These are phyloP conservation scores for Diutina catenulata DNA, from an alignment of 1,139 yeast species.

Conservation along the genomic window DNA sequence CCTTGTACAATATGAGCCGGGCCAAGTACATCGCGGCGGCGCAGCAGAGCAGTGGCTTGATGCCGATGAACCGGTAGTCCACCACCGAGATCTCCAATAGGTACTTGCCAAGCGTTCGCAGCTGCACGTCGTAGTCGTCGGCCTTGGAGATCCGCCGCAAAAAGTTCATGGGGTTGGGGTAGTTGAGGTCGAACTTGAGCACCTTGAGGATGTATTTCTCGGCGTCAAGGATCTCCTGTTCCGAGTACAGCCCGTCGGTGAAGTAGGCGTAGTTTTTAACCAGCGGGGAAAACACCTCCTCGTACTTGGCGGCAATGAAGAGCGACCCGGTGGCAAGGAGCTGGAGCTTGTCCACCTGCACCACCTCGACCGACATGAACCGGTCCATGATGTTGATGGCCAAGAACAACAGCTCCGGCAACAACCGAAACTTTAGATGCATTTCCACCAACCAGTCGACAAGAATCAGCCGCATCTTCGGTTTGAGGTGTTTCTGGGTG, in stretches of 20 bases:
- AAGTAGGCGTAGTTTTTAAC: conserved; percentile 81
- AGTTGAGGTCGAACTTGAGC: conserved; percentile 67
- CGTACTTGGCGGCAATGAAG: conserved; percentile 91
- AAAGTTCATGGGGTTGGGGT: conserved; percentile 92
- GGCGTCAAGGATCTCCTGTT: conserved; percentile 77
- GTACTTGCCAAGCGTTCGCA: conserved; percentile 87
- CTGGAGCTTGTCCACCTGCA: conserved; percentile 77
- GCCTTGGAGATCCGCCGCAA: conserved; percentile 88
- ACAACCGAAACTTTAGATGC: conserved; percentile 72
- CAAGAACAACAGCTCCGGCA: conserved; percentile 84
- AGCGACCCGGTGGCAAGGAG: conserved; percentile 82
- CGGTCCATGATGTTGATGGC: conserved; percentile 89
- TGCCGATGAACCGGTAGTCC: conserved; percentile 72
- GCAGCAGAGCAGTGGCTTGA: conserved; percentile 72
- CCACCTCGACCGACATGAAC: conserved; percentile 69
- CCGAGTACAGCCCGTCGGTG: conserved; percentile 75
- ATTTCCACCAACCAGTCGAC: conserved; percentile 95
- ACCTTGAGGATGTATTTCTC: conserved; percentile 74
- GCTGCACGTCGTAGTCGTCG: conserved; percentile 86
- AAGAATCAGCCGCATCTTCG: conserved; percentile 78
- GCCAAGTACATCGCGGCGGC: conserved; percentile 91
- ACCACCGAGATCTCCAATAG: conserved; percentile 71
- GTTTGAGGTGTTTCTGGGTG: conserved; percentile 67
- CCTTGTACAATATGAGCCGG: conserved; percentile 61
- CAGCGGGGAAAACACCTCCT: conserved; percentile 87